Conservation (phyloP, 2,329 filamentous ascomycete species). For the Pseudocercospora macadamiae region DNA sequence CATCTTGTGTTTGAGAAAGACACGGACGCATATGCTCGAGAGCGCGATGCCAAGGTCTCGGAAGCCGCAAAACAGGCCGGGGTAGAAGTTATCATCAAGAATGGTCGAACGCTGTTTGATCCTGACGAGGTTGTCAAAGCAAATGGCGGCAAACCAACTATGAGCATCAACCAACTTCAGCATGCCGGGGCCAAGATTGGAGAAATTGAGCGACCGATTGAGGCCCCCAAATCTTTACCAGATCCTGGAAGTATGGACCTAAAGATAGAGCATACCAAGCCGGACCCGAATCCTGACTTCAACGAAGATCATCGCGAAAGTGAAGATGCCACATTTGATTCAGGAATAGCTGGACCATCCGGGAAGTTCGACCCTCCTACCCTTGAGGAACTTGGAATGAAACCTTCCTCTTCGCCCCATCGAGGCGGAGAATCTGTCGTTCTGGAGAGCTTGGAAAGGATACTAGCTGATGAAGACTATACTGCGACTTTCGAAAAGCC, state of each 20-base stretch:
- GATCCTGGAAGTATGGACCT: constrained; percentile 66
- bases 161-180: constrained; percentile 71
- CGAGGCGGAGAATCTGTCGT: constrained; percentile 71
- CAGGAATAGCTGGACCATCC: constrained; percentile 65
- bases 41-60: constrained; percentile 64
- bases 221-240: constrained; percentile 62
- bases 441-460: constrained; percentile 59
- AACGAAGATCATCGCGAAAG: constrained; percentile 60
- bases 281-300: constrained; percentile 59
- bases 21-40: constrained; percentile 71
- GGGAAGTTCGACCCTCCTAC: constrained; percentile 72
- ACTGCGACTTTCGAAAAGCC: constrained; percentile 76
- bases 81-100: constrained; percentile 66
- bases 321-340: constrained; percentile 60
- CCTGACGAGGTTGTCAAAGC: constrained; percentile 68
- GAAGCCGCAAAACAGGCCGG: constrained; percentile 65
- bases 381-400: constrained; percentile 70
- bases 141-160: constrained; percentile 71
- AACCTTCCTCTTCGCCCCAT: constrained; percentile 66
- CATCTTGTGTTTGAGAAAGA: constrained; percentile 81
- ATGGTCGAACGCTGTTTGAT: constrained; percentile 73
- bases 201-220: constrained; percentile 62
- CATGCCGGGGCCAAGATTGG: constrained; percentile 65
- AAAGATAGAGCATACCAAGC: constrained; percentile 58
- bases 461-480: constrained; percentile 66